Percentiles rank a stretch among this genome's conserved stretches.
Conservation (phyloP, 495 filamentous ascomycete genomes). For the Cercophora scortea region DNA sequence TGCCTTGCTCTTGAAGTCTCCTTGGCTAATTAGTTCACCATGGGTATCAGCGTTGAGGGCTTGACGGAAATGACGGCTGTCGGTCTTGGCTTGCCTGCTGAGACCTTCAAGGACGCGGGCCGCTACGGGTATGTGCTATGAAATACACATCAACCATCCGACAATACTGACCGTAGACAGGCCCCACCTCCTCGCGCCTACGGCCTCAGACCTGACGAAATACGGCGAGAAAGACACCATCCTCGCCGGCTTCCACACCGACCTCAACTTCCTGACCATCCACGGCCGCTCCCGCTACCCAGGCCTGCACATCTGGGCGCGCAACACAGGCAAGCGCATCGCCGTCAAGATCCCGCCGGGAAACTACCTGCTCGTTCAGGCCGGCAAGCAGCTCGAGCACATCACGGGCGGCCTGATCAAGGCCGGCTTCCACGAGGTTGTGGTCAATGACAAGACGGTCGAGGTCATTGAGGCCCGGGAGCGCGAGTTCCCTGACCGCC, state of each 20-base stretch:
- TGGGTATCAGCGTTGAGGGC: conserved; percentile 31
- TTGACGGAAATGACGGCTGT: conserved; percentile 42
- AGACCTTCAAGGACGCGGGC: conserved; percentile 39
- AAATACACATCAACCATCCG: not conserved
- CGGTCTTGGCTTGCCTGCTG: conserved; percentile 36
- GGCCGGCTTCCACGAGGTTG: conserved; percentile 47
- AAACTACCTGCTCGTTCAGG: conserved; percentile 42
- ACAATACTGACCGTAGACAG: conserved; percentile 14
- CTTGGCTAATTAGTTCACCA: not conserved
- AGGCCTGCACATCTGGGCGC: conserved; percentile 46
- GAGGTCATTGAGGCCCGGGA: conserved; percentile 26
- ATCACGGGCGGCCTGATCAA: conserved; percentile 44
- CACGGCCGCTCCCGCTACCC: conserved; percentile 47
- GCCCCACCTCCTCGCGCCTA: conserved; percentile 44
- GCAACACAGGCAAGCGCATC: conserved; percentile 43
- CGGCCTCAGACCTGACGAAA: conserved; percentile 39
- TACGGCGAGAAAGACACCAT: conserved; percentile 42
- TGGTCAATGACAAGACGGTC: conserved; percentile 39
- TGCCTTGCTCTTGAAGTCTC: not conserved
- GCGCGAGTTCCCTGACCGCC: conserved; percentile 28
- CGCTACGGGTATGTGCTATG: conserved; percentile 34
- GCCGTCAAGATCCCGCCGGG: conserved; percentile 41
- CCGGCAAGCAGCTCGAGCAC: conserved; percentile 48
- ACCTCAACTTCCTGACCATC: conserved; percentile 49
- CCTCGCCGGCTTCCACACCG: conserved; percentile 46